Conservation (phyloP, 108 stramenopile species). For the Ochromonas danica region DNA sequence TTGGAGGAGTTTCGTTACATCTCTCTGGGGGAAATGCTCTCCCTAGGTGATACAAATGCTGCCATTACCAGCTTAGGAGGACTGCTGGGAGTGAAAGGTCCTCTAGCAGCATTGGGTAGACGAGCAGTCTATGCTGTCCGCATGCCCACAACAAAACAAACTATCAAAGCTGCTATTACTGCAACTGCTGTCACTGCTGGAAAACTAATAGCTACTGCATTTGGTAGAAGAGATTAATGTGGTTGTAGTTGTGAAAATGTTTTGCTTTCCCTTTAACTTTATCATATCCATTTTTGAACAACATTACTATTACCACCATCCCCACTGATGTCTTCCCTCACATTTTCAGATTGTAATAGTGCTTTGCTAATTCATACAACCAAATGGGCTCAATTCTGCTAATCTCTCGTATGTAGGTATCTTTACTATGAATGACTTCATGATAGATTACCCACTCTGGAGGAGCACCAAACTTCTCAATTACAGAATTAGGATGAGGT, state of each 20-base stretch:
- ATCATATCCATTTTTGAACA: no score
- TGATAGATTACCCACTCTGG: constrained; percentile 57
- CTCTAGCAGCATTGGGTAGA: constrained; percentile 62
- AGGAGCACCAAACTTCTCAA: constrained; percentile 55
- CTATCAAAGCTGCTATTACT: constrained; percentile 12
- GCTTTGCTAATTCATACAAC: constrained; percentile 19
- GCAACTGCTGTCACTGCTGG: not conserved
- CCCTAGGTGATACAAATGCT: constrained; percentile 44
- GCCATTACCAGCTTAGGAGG: constrained; percentile 57
- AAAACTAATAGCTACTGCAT: not conserved
- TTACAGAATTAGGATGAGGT: constrained; percentile 51
- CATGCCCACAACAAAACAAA: constrained; percentile 66
- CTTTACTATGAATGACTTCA: constrained; percentile 38
- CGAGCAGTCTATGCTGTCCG: constrained; percentile 69
- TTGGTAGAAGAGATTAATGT: not conserved
- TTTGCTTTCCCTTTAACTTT: no score
- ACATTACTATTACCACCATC: no score
- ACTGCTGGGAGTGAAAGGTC: constrained; percentile 61
- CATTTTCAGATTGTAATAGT: constrained; percentile 26
- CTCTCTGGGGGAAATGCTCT: constrained; percentile 71
- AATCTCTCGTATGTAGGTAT: not conserved
- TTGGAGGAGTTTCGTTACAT: constrained; percentile 61
- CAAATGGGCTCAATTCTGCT: constrained; percentile 23
- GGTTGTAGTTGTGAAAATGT: no score
- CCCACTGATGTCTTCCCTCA: not conserved